Base-by-base conservation (phyloP, 768 basidiomycete species). In the Tylopilus rubrobrunneus region DNA sequence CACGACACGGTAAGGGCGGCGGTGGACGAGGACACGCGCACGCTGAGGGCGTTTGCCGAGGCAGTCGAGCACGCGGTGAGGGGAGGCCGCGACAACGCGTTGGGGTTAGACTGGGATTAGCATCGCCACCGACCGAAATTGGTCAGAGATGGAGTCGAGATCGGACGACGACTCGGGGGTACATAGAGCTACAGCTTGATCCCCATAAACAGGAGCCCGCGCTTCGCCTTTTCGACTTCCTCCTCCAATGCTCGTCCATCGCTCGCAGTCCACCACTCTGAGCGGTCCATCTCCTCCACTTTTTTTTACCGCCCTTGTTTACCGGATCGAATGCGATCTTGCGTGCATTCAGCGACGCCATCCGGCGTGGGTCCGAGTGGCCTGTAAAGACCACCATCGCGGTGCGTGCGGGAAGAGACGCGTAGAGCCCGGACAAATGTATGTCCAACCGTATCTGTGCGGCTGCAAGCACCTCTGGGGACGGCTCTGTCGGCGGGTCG, bases 371-470 rank as follows among this genome's bases (percentile, higher is more conserved):
- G 67, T 97, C 91, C 0, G 85, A 84, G 64, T 98, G 92, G 1
- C 95, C 94, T 0, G 88, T 90, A 64, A 97, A 85, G 37, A 98
- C 75, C 50, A 98, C 71, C 21, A 98, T 68, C 0, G 92, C 93
- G 0, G 94, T 92, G 21, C 85, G 82, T 3, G 85, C 67, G 0
- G 94, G 93, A 0, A 98, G 79, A 0, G 83, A 67, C 0, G 78
- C 73, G 63, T 95, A 84, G 0, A 98, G 72, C 2, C 71, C 62
- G 36, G 71, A 67, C 5, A 98, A 78, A 7, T 83, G 85, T 0
- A 63, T 62, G 69, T 95, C 80, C 36, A 97, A 76, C 1, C 73
- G 61, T 0, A 69, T 53, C 23, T 89, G 75, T n/a, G 72, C 64
- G 11, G 66, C 49, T 0, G 70, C 52, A 2, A 81, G 63, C 7